Evolutionary conservation across 2,329 filamentous ascomycete species (phyloP), one percentile per base, ranked within the genome.

Genomic region (Arthrobotrys sinensis): DNA sequence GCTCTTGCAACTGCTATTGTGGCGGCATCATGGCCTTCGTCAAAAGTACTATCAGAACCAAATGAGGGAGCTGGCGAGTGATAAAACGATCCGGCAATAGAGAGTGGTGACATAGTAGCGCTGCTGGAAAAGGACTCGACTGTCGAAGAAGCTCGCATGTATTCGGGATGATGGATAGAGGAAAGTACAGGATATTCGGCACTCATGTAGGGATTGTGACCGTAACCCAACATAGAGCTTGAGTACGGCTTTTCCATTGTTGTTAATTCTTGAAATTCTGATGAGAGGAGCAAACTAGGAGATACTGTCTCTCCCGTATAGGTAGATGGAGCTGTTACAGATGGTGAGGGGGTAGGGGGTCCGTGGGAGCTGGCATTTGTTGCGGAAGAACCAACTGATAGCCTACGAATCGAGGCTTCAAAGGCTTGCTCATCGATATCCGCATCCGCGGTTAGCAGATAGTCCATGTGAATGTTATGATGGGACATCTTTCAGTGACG

Each of bases 321-420:
- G 36, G 72, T 66, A 63, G 75, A 62, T 34, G 67, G 32, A 14
- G 52, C 75, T 38, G 75, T 72, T 63, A 78, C 71, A 21, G 52
- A 68, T 40, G 75, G 65, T 24, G 67, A 78, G 14, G 75, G 75
- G n/a, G 75, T 78, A 24, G 67, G 62, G 21, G 75, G 75, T 8
- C 75, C 75, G 50, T 71, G 62, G n/a, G 75, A 78, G 46, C 75
- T 78, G 10, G 67, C 63, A 64, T 78, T 72, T 32, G 75, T 78
- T 19, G 40, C 62, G 11, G 75, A 72, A 32, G 75, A 78, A n/a
- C 75, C 75, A 48, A 78, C 75, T 16, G 75, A 78, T 16, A 72
- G 43, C 36, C 75, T 72, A 38, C 75, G 75, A 62, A 77, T 77
- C n/a, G 66, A 77, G 36, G 73, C 38, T 32, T 77, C 73, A 34